phyloP scores from a whole-genome alignment of 2,329 filamentous ascomycete genomes.

The Fusarium sp. region DNA sequence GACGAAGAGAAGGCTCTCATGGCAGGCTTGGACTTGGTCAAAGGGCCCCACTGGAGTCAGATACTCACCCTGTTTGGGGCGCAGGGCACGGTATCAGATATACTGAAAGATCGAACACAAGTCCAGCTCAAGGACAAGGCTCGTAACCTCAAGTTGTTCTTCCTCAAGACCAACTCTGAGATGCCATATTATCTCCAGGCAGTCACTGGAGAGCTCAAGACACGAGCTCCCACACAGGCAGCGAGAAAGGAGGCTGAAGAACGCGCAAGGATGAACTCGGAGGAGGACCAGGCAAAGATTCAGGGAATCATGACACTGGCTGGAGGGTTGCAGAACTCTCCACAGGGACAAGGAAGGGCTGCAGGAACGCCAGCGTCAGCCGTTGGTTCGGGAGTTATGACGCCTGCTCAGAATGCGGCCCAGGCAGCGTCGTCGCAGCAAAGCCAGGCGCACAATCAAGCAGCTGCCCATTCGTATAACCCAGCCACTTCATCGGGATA shows the following conservation, averaged over 20 bases:
- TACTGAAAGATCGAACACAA: constrained; percentile 88
- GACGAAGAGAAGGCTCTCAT: constrained; percentile 92
- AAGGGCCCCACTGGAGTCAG: constrained; percentile 93
- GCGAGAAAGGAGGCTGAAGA: constrained; percentile 75
- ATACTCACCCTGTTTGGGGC: constrained; percentile 86
- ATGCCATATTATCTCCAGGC: constrained; percentile 89
- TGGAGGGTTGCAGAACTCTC: constrained; percentile 59
- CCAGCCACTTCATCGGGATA: constrained; percentile 38
- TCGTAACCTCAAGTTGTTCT: constrained; percentile 88
- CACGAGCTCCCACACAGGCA: constrained; percentile 79
- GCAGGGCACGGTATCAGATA: constrained; percentile 81
- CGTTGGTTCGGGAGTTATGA: constrained; percentile 45
- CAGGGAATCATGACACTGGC: constrained; percentile 68
- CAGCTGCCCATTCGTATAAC: constrained; percentile 25
- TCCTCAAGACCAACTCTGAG: constrained; percentile 89
- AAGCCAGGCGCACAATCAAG: constrained; percentile 25
- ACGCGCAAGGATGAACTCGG: constrained; percentile 65
- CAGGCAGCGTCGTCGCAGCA: constrained; percentile 40
- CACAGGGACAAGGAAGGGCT: constrained; percentile 44
- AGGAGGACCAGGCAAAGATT: constrained; percentile 68
- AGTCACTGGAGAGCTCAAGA: constrained; percentile 90
- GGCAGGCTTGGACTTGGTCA: constrained; percentile 86
- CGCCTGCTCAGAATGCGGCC: constrained; percentile 47
- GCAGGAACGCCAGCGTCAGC: constrained; percentile 39
- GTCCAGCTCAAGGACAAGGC: constrained; percentile 95